phyloP scores from a whole-genome alignment of 805 yeast genomes.

The Sugiyamaella qingdaonensis region DNA sequence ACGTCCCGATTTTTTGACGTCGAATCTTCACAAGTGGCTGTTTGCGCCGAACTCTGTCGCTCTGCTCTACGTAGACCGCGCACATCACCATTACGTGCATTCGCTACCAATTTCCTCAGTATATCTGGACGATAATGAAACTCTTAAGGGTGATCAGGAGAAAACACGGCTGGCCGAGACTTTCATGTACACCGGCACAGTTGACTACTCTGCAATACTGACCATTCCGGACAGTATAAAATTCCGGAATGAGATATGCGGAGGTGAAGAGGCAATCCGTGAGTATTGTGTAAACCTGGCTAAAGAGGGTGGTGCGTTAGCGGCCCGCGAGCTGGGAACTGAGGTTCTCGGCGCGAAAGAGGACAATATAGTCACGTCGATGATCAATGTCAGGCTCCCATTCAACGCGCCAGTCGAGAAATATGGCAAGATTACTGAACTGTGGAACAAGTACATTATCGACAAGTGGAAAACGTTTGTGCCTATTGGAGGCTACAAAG shows the following conservation, averaged over 20 bases:
- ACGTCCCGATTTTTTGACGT: constrained; percentile 56
- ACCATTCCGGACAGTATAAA: constrained; percentile 47
- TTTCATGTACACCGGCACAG: constrained; percentile 51
- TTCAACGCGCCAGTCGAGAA: constrained; percentile 14
- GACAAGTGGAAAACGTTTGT: constrained; percentile 43
- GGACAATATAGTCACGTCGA: constrained; percentile 36
- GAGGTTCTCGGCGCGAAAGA: constrained; percentile 36
- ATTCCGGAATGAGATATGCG: constrained; percentile 52
- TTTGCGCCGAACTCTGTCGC: constrained; percentile 57
- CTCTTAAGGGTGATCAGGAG: background rate
- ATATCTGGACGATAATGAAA: constrained; percentile 30
- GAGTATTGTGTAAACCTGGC: constrained; percentile 48
- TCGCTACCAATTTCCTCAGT: constrained; percentile 56
- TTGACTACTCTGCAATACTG: constrained; percentile 41
- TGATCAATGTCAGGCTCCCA: constrained; percentile 45
- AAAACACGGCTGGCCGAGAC: constrained; percentile 34
- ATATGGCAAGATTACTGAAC: constrained; percentile 8
- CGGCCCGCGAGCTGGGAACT: constrained; percentile 41
- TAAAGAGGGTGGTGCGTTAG: constrained; percentile 37
- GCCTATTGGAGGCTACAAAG: constrained; percentile 44
- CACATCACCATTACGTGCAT: constrained; percentile 48
- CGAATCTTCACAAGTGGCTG: constrained; percentile 71
- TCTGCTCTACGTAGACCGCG: constrained; percentile 51
- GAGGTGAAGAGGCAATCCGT: constrained; percentile 54
- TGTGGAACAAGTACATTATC: constrained; percentile 13